Evolutionary conservation across 176 grass and related monocot genomes (phyloP).

Genomic region (Avena atlantica): DNA sequence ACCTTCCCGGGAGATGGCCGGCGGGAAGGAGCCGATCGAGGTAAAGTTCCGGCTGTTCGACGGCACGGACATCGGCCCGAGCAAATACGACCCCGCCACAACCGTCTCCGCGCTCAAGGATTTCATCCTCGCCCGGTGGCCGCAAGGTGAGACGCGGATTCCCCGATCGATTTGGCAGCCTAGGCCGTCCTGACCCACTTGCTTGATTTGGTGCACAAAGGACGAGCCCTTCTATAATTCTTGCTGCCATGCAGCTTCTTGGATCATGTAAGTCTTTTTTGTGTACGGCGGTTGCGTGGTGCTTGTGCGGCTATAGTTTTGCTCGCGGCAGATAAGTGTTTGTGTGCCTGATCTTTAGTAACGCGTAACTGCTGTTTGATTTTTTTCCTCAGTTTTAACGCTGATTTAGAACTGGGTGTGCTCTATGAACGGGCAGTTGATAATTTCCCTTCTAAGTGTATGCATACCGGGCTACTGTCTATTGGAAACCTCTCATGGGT

Average conservation of each 20-base stretch:
- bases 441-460: neutral
- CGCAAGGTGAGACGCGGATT: slow-evolving; percentile 73
- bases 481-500: neutral
- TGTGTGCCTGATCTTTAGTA: slow-evolving; percentile 7
- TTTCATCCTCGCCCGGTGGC: slow-evolving; percentile 83
- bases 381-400: neutral
- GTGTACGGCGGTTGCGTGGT: slow-evolving; percentile 2
- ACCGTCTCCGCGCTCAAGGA: slow-evolving; percentile 89
- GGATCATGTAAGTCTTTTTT: slow-evolving; percentile 3
- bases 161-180: slow-evolving; percentile 29
- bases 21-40: slow-evolving; percentile 75
- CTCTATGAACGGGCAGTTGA: neutral
- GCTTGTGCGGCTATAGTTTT: neutral
- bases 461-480: neutral
- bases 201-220: slow-evolving; percentile 10
- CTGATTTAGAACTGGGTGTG: neutral
- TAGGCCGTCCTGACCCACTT: slow-evolving; percentile 28
- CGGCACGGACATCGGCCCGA: slow-evolving; percentile 86
- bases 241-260: slow-evolving; percentile 28
- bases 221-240: neutral
- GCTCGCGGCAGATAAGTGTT: neutral
- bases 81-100: slow-evolving; percentile 79
- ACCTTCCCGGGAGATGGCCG: slow-evolving; percentile 54
- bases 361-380: neutral
- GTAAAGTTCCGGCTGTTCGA: slow-evolving; percentile 88